A percentile compares a stretch with the other conserved stretches of the same genome.
Conservation (phyloP, 768 basidiomycete genomes). For the Lenzites betulinus region DNA sequence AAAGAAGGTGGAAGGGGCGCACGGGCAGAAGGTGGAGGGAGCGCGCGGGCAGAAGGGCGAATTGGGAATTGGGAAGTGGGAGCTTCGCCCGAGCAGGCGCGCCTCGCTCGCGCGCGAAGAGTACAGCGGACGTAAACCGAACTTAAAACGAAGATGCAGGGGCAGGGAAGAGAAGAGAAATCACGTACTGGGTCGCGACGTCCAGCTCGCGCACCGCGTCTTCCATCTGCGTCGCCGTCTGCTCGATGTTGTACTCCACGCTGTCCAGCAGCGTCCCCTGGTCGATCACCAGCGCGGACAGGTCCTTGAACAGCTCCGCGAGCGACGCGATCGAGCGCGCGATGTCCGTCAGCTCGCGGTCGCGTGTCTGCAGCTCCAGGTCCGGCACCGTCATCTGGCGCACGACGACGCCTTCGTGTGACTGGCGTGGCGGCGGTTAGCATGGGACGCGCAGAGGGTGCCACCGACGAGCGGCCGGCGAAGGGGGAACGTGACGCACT, state of each 20-base stretch:
- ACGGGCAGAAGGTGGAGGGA: background rate
- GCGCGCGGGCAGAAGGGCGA: background rate
- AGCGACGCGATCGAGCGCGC: conserved; percentile 89
- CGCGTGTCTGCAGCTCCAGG: conserved; percentile 48
- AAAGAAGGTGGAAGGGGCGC: background rate
- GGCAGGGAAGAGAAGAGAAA: background rate
- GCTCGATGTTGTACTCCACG: conserved; percentile 96
- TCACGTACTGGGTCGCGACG: conserved; percentile 73
- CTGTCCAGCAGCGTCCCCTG: conserved; percentile 97
- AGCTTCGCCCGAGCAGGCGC: too few relatives aligned
- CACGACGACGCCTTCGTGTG: conserved; percentile 32
- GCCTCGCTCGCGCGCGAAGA: too few relatives aligned
- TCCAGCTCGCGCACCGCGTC: conserved; percentile 86
- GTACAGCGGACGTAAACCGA: too few relatives aligned
- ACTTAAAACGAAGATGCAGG: background rate
- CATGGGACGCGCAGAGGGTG: background rate
- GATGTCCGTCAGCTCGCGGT: conserved; percentile 82
- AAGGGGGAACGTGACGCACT: conserved; percentile 13
- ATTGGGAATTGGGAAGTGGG: background rate
- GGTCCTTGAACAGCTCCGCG: conserved; percentile 95
- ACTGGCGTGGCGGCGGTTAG: conserved; percentile 28
- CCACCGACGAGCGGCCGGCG: conserved; percentile 15
- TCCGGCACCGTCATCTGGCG: conserved; percentile 41
- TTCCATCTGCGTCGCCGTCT: conserved; percentile 77
- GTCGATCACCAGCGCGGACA: conserved; percentile 92